Base-by-base conservation (phyloP, 768 basidiomycete genomes). In the Termitomyces sp. region DNA sequence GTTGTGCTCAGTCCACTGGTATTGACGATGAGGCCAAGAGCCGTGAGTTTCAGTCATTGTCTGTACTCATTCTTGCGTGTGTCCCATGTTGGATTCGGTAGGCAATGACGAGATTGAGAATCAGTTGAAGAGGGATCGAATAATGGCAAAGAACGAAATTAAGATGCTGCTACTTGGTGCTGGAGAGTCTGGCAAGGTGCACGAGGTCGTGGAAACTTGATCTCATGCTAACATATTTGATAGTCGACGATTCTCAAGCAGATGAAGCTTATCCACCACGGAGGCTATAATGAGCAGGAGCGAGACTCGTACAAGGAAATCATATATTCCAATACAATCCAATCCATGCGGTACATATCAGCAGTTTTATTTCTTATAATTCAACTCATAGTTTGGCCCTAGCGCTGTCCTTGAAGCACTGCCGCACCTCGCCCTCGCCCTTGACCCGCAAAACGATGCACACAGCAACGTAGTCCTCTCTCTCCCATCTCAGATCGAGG, bases 161-260 rank as follows among this genome's bases (percentile, higher is more conserved):
- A 95, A 98, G 79, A 96, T 98, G 94, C 70, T 98, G 61, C 72
- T 98, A 56, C 80, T 98, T 32, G 96, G 96, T 57, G 94, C 96
- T 59, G 94, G 96, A 75, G 94, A 97, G 80, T 94, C 92, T 54
- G 95, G 95, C 66, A 97, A 98, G 83, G 89, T 89, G 45, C 12
- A 77, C 72, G 8, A 2, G 13, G 16, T 20, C 44, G 14, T 52
- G 26, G 35, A 24, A 46, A 22, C 3, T 3, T 46, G n/a, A 9
- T 10, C 3, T 28, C 5, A 13, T 40, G 46, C 49, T 44, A 52
- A 57, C 57, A 58, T 20, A 16, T 18, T 8, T n/a, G 3, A 8
- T 45, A 56, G 28, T 56, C 56, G 10, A 50, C 47, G 1, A 26
- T 56, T 16, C 32, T 56, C 4, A 49, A 56, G 14, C 36, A 56